phyloP scores from a whole-genome alignment of 805 yeast species.

The Suhomyces tanzawaensis region DNA sequence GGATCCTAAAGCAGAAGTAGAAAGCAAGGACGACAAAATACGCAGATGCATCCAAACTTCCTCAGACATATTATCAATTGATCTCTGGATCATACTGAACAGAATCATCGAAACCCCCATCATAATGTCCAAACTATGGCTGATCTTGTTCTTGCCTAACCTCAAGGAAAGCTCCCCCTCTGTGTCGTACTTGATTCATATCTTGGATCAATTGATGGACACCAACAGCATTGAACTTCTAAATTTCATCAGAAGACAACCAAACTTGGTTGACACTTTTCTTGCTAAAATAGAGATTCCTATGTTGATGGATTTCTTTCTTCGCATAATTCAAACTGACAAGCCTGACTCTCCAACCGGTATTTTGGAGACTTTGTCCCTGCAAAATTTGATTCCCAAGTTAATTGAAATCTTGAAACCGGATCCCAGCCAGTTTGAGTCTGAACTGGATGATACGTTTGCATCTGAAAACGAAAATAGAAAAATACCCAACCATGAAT shows the following conservation, averaged over 20 bases:
- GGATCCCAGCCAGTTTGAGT: constrained; percentile 51
- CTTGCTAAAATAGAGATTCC: constrained; percentile 88
- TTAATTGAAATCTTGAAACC: constrained; percentile 72
- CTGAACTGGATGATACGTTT: neutral
- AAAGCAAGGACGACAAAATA: constrained; percentile 30
- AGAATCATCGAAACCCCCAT: constrained; percentile 41
- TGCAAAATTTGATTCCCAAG: constrained; percentile 70
- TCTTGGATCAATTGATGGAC: constrained; percentile 83
- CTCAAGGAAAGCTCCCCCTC: constrained; percentile 38
- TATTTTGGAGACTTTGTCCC: constrained; percentile 69
- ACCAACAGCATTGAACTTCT: constrained; percentile 56
- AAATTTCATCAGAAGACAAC: constrained; percentile 67
- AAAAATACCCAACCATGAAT: constrained; percentile 28
- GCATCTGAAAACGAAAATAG: neutral
- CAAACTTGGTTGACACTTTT: constrained; percentile 72
- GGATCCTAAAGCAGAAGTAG: constrained; percentile 20
- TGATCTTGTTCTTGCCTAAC: constrained; percentile 29
- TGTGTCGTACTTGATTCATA: constrained; percentile 48
- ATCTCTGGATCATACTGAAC: constrained; percentile 43
- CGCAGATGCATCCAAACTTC: constrained; percentile 39
- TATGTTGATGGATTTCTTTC: constrained; percentile 86
- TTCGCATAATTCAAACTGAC: constrained; percentile 89
- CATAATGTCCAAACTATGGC: constrained; percentile 43
- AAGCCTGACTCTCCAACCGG: constrained; percentile 89
- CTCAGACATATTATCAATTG: constrained; percentile 40